Evolutionary conservation across 306 rosid genomes (phyloP).

Genomic region (Comarum palustre): DNA sequence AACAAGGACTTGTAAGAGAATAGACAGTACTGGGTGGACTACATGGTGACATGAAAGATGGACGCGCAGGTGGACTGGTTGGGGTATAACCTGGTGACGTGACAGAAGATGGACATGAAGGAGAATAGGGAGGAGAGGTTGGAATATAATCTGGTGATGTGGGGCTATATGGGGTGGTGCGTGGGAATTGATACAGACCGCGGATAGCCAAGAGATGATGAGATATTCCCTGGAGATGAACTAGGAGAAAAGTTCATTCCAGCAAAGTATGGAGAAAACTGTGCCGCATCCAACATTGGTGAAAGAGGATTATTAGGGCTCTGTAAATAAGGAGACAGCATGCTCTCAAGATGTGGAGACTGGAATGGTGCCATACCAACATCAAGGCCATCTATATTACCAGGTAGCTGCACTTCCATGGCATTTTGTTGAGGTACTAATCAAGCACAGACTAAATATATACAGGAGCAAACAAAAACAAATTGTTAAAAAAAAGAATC

Average conservation of each 20-base stretch:
- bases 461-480: neutral
- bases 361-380: constrained; percentile 94
- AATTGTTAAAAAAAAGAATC: neutral
- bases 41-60: too few species aligned
- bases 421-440: constrained; percentile 51
- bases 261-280: constrained; percentile 90
- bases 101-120: too few species aligned
- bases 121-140: too few species aligned
- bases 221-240: constrained; percentile 60
- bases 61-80: too few species aligned
- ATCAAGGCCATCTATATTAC: constrained; percentile 88
- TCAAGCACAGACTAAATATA: neutral
- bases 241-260: constrained; percentile 91
- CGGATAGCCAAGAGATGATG: too few species aligned
- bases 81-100: constrained; percentile 69
- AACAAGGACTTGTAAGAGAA: constrained; percentile 90
- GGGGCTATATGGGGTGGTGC: too few species aligned
- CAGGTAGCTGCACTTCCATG: constrained; percentile 86
- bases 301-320: constrained; percentile 85
- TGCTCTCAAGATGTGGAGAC: constrained; percentile 81
- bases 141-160: constrained; percentile 51
- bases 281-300: constrained; percentile 69
- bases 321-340: constrained; percentile 86
- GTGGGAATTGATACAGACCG: neutral
- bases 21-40: constrained; percentile 13